phyloP scores from a whole-genome alignment of 164 flowering plant genomes.

The Tetracentron sinense region DNA sequence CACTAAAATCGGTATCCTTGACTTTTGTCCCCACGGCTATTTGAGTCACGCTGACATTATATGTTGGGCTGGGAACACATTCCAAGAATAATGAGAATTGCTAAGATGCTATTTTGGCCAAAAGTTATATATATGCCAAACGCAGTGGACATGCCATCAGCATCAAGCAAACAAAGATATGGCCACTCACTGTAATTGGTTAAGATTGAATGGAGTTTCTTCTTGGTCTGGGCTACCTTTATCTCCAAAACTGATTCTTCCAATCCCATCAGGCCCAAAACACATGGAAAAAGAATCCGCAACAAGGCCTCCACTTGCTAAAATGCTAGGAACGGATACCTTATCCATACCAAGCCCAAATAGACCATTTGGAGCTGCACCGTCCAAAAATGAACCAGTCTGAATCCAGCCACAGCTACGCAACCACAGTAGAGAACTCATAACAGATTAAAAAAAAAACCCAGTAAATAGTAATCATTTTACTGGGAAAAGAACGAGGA shows the following conservation, averaged over 20 bases:
- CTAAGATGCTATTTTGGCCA: background rate
- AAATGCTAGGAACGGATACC: conserved; percentile 80
- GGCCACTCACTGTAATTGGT: conserved; percentile 45
- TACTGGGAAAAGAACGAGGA: background rate
- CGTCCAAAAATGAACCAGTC: conserved; percentile 69
- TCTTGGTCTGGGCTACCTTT: conserved; percentile 64
- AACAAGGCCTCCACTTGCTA: conserved; percentile 51
- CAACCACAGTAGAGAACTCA: conserved; percentile 5
- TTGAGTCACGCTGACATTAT: conserved; percentile 61
- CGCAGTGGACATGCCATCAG: background rate
- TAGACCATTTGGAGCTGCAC: conserved; percentile 83
- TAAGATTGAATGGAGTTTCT: conserved; percentile 61
- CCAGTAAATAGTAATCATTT: background rate
- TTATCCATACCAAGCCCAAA: conserved; percentile 78
- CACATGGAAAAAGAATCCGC: conserved; percentile 95
- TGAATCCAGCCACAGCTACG: conserved; percentile 80
- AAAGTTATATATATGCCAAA: background rate
- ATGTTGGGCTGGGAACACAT: conserved; percentile 49
- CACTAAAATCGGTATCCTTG: conserved; percentile 38
- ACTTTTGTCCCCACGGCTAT: conserved; percentile 42
- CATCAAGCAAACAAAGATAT: background rate
- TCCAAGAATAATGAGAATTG: conserved; percentile 10
- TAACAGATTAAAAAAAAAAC: background rate
- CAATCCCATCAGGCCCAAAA: conserved; percentile 64
- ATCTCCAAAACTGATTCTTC: conserved; percentile 92